Evolutionary conservation across 2,329 filamentous ascomycete species (phyloP).

Genomic region (Calonectria montana): DNA sequence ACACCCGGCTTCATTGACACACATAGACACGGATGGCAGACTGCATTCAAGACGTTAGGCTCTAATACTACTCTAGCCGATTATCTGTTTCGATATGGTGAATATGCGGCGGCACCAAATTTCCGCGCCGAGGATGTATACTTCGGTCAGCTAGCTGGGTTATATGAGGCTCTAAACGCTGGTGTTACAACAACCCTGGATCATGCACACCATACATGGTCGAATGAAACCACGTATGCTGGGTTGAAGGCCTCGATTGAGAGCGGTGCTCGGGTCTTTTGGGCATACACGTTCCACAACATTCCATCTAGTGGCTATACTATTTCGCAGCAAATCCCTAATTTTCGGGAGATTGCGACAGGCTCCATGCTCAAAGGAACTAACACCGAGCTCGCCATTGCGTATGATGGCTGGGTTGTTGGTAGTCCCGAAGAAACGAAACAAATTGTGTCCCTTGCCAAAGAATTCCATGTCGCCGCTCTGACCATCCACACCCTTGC

Average conservation of each 20-base stretch:
- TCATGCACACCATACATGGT: conserved; percentile 63
- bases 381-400: conserved; percentile 53
- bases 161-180: conserved; percentile 63
- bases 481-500: conserved; percentile 59
- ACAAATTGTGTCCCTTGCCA: conserved; percentile 47
- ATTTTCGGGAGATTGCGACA: conserved; percentile 52
- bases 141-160: conserved; percentile 56
- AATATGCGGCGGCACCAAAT: conserved; percentile 43
- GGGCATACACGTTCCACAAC: conserved; percentile 56
- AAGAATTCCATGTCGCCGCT: conserved; percentile 54
- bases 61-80: conserved; percentile 62
- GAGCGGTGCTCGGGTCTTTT: conserved; percentile 61
- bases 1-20: conserved; percentile 68
- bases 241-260: conserved; percentile 60
- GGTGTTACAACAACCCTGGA: conserved; percentile 66
- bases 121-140: conserved; percentile 59
- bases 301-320: conserved; percentile 43
- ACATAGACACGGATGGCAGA: conserved; percentile 68
- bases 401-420: conserved; percentile 53
- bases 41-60: conserved; percentile 62
- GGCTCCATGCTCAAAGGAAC: conserved; percentile 40
- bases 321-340: conserved; percentile 50
- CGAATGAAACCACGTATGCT: conserved; percentile 53
- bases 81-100: conserved; percentile 57
- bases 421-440: conserved; percentile 42